phyloP scores from a whole-genome alignment of 306 rosid species.

The Lupinus albus region DNA sequence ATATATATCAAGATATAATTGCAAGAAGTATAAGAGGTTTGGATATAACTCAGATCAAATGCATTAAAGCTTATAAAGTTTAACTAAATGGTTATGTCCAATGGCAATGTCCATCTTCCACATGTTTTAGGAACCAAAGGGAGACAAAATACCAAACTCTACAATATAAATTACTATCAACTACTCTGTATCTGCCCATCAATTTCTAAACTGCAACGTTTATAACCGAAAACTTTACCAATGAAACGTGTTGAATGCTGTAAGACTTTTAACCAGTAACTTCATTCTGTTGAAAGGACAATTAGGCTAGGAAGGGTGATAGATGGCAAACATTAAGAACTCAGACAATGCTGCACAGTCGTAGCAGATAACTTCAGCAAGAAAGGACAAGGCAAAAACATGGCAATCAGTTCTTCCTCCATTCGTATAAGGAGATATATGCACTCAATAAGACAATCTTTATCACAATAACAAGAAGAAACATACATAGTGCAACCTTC shows the following conservation, averaged over 20 bases:
- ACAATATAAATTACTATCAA: neutral
- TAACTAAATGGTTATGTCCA: neutral
- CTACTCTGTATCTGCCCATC: too few species aligned
- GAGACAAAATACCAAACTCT: neutral
- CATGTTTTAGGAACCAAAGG: neutral
- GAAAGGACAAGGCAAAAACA: neutral
- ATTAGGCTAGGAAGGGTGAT: neutral
- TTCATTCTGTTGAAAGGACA: slow-evolving; percentile 17
- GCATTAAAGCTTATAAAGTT: neutral
- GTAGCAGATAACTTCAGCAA: neutral
- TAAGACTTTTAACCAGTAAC: neutral
- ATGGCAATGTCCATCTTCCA: neutral
- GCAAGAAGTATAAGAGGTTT: too few species aligned
- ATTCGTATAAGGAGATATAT: neutral
- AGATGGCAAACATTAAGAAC: slow-evolving; percentile 20
- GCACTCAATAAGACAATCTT: slow-evolving; percentile 20
- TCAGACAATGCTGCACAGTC: neutral
- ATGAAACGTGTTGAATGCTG: slow-evolving; percentile 22
- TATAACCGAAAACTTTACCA: neutral
- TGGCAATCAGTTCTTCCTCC: slow-evolving; percentile 19
- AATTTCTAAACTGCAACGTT: neutral
- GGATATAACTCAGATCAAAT: too few species aligned
- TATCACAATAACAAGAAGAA: neutral
- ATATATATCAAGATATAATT: too few species aligned
- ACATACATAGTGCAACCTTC: slow-evolving; percentile 7